These are phyloP conservation scores for Epichloe sylvatica DNA, from an alignment of 2,329 filamentous ascomycete species.

Conservation along the genomic window DNA sequence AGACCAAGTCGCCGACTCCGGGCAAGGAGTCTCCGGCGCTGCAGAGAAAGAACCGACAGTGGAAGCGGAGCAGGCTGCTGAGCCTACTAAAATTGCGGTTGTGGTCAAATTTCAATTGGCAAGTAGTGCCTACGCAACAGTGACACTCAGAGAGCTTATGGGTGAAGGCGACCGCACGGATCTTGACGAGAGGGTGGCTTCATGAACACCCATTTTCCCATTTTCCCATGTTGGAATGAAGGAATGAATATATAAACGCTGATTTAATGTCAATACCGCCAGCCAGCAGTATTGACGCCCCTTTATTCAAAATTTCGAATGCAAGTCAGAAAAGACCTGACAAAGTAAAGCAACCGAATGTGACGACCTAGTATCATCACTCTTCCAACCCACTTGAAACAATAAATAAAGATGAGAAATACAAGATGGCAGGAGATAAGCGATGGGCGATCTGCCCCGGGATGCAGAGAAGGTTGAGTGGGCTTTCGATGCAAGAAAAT, in stretches of 20 bases:
- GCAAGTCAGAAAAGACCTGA: background rate
- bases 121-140: slow-evolving; percentile 72
- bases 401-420: background rate
- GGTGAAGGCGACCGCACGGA: slow-evolving; percentile 27
- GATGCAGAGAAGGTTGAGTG: background rate
- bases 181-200: slow-evolving; percentile 4
- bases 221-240: background rate
- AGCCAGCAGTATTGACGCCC: background rate
- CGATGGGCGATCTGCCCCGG: background rate
- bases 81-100: slow-evolving; percentile 41
- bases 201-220: background rate
- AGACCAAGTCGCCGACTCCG: background rate
- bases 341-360: background rate
- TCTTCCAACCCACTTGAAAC: background rate
- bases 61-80: slow-evolving; percentile 9
- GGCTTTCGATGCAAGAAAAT: background rate
- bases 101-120: slow-evolving; percentile 64
- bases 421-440: background rate
- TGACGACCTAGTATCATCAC: background rate
- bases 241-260: background rate
- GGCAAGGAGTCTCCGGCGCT: slow-evolving; percentile 3
- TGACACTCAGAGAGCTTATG: slow-evolving; percentile 68
- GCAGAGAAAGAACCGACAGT: slow-evolving; percentile 12
- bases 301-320: background rate
- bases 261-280: slow-evolving; percentile 1